Evolutionary conservation across 805 yeast species (phyloP), one percentile per base, ranked within the genome.

Genomic region (Candida montana): DNA sequence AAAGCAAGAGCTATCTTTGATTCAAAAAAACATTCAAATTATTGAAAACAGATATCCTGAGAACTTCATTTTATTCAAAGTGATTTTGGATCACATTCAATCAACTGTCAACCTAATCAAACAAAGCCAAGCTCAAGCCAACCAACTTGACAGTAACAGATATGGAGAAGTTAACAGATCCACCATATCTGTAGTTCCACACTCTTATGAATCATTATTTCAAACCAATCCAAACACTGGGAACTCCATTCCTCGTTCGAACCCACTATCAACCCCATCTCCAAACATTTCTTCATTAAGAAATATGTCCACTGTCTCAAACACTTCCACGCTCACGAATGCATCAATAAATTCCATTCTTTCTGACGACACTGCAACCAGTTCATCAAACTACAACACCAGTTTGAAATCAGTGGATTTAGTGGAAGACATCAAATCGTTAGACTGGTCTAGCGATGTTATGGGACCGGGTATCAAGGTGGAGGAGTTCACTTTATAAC

Each of bases 41-140:
- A 39, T 55, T 26, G 50, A 49, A 31, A 44, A 44, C 16, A 49
- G 60, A 49, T 56, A 56, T 31, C 59, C 60, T 10, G 59, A 54
- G 35, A 54, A 54, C 38, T 54, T 46, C 34, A 46, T 53, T 2
- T 30, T 52, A 4, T 56, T 53, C 37, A 53, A 53, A 42, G 49
- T 42, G 8, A 40, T 44, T 13, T 37, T 44, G 20, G 29, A 44
- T 15, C 40, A 39, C 11, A 23, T 43, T 11, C 37, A 39, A 28
- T 21, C 33, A n/a, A 40, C 17, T 31, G 23, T 36, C 7, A 35
- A 23, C 5, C 18, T 33, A 21, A 37, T 41, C 12, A 35, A 23
- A 20, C 40, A 41, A 7, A n/a, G 27, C 11, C 33, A 23, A 30
- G 24, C 28, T 10, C 29, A 28, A 27, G 26, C 33, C 24, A 36